Evolutionary conservation across 2,329 filamentous ascomycete species (phyloP).

Genomic region (Apiospora arundinis): DNA sequence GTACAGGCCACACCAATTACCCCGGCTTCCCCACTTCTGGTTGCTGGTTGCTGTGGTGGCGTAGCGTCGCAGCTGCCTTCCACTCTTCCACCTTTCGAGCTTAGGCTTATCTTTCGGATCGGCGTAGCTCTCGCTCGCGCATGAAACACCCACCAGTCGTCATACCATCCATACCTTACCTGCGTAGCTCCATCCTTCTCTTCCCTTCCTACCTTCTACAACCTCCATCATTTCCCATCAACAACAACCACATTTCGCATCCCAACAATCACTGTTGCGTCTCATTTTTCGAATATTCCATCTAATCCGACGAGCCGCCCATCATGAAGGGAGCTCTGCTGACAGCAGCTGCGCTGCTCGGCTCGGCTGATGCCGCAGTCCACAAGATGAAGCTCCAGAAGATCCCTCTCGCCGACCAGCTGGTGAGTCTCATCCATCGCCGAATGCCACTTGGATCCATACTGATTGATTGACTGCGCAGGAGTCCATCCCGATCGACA

Average conservation of each 20-base stretch:
- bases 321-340: conserved; percentile 87
- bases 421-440: conserved; percentile 65
- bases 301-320: conserved; percentile 40
- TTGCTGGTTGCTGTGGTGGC: conserved; percentile 13
- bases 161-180: too few relatives aligned
- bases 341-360: conserved; percentile 78
- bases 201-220: neutral
- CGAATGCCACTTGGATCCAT: too few relatives aligned
- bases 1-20: neutral
- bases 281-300: neutral
- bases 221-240: neutral
- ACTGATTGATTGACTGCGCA: conserved; percentile 41
- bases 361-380: conserved; percentile 82
- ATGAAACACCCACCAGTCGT: conserved; percentile 1
- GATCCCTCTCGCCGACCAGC: conserved; percentile 88
- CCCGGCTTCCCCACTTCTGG: neutral
- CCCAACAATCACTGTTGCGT: too few relatives aligned
- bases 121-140: neutral
- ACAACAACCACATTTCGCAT: neutral
- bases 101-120: conserved; percentile 6
- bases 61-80: neutral
- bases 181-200: neutral
- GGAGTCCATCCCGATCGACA: conserved; percentile 79
- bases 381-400: conserved; percentile 99
- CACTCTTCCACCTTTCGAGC: neutral